Evolutionary conservation across 2,329 filamentous ascomycete genomes (phyloP), one percentile per base, ranked within the genome.

Genomic region (Alternaria sp.): DNA sequence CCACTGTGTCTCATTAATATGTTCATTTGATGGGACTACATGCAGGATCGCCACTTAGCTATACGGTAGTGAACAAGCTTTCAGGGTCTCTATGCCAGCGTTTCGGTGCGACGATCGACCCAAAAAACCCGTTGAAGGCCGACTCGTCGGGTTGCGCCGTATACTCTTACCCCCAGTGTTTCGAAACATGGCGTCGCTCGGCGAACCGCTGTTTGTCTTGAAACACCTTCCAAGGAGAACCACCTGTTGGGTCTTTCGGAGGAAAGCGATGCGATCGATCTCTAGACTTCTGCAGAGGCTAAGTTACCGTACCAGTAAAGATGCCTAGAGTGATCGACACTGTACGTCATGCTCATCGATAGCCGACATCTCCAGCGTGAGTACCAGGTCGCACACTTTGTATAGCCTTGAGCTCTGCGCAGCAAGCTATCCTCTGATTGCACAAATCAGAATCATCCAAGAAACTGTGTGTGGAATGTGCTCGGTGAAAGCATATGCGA

Each of bases 181-280:
- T 62, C 48, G 48, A 56, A 62, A 59, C 56, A 11, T n/a, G 36
- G 11, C 24, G 30, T 20, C 46, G 26, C 39, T 28, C 20, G 12
- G 32, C 34, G 34, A 56, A 49, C 24, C 46, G 30, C 30, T 48
- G 30, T 48, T 48, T 48, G 46, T n/a, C 30, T 11, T 48, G 46
- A 36, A 24, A 48, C 46, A 48, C 14, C n/a, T 48, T 1, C 3
- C 0, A 7, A n/a, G 22, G 46, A 34, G 14, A 48, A 48, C 46
- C 30, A 48, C 30, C 22, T 36, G 46, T 48, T 48, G 11, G 14
- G 36, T 2, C 20, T 18, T 32, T 24, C 30, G 46, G 46, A 48
- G 46, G 4, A 2, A 48, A 22, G 32, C 22, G 46, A 48, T n/a
- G 46, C 46, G 46, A 36, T 36, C 30, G 46, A 28, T 36, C 46